Conservation (phyloP, 306 rosid species). For the Acacia crassicarpa region DNA sequence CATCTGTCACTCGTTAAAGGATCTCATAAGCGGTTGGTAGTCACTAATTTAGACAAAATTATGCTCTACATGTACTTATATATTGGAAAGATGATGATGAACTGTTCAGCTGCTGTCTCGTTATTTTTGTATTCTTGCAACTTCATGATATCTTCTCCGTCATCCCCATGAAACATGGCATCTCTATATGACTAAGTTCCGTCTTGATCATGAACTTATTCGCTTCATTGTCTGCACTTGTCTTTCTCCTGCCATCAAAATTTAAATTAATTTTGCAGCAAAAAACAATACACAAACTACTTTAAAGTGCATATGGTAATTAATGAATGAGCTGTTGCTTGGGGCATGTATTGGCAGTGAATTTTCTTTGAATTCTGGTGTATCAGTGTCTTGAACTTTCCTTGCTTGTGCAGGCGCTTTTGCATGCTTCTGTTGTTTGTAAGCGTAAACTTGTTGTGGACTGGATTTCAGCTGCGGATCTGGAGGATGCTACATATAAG, state of each 20-base stretch:
- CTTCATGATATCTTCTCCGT: constrained; percentile 6
- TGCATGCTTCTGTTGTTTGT: constrained; percentile 74
- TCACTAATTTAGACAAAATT: constrained; percentile 9
- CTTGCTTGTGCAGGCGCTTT: constrained; percentile 61
- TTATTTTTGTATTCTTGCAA: constrained; percentile 3
- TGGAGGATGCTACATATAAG: constrained; percentile 56
- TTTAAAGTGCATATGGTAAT: constrained; percentile 26
- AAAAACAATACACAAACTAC: background rate
- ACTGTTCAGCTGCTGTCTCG: background rate
- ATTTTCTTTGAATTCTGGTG: background rate
- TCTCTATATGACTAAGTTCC: constrained; percentile 19
- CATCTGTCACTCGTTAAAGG: background rate
- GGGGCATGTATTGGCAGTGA: constrained; percentile 3
- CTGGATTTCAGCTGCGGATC: constrained; percentile 76
- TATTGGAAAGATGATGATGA: constrained; percentile 10
- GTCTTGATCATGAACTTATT: constrained; percentile 13
- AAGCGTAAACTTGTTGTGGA: constrained; percentile 62
- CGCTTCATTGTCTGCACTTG: background rate
- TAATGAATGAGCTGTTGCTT: constrained; percentile 8
- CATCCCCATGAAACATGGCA: background rate
- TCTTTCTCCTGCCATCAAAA: background rate
- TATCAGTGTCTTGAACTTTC: constrained; percentile 17
- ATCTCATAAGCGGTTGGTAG: background rate
- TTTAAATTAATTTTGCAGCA: background rate
- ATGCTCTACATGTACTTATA: background rate